A percentile compares a stretch with the other conserved stretches of the same genome.
phyloP scores from a whole-genome alignment of 2,329 filamentous ascomycete genomes.

The Tolypocladium inflatum region DNA sequence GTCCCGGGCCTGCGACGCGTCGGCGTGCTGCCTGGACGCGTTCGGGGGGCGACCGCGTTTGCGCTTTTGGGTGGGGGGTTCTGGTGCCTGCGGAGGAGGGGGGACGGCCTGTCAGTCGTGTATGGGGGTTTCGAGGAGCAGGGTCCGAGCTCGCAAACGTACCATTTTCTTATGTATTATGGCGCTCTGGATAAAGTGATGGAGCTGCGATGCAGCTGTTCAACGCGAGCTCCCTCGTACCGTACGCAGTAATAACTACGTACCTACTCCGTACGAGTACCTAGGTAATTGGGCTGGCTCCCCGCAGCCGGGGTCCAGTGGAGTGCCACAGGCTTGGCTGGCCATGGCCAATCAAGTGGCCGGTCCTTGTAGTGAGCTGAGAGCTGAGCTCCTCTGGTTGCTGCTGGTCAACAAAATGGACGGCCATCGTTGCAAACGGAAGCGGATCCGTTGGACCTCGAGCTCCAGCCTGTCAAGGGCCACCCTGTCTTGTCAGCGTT shows the following conservation, averaged over 20 bases:
- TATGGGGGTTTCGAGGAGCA: not conserved
- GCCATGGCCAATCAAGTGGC: not conserved
- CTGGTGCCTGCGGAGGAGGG: conserved; percentile 11
- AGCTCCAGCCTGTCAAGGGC: not conserved
- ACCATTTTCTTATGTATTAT: not conserved
- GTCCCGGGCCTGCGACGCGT: conserved; percentile 4
- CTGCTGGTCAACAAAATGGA: not conserved
- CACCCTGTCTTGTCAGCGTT: not conserved
- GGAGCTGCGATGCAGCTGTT: not conserved
- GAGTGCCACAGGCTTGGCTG: not conserved
- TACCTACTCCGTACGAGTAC: too few relatives aligned
- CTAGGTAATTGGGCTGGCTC: not conserved
- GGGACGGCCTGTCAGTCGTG: not conserved
- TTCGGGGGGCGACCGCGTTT: conserved; percentile 33
- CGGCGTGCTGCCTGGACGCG: conserved; percentile 23
- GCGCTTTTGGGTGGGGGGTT: conserved; percentile 24
- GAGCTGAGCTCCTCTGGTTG: too few relatives aligned
- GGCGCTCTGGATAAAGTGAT: not conserved
- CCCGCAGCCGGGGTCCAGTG: not conserved
- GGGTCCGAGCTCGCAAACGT: not conserved
- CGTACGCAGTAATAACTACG: too few relatives aligned
- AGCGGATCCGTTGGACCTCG: not conserved
- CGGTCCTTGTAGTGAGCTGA: not conserved
- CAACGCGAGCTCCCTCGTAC: not conserved
- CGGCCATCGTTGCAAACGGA: not conserved